Evolutionary conservation across 2,329 filamentous ascomycete species (phyloP), one percentile per base, ranked within the genome.

Genomic region (Exserohilum rostratum): DNA sequence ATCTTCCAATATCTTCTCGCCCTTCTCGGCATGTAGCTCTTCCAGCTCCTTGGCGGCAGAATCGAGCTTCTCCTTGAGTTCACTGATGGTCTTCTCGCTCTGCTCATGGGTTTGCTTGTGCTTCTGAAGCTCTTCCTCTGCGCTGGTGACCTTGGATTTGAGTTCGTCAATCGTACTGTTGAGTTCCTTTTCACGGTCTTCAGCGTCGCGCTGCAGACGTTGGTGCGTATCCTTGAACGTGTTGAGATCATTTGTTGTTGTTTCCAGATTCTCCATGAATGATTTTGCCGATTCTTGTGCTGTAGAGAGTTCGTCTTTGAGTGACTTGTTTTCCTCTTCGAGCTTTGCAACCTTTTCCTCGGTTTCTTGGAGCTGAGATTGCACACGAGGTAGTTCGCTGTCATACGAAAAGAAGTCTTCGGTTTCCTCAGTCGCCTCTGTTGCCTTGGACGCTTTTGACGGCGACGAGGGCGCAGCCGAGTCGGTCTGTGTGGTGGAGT

Each of bases 331-430:
- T 64, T 95, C 86, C 3, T 80, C 76, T 62, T 88, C 87, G 12
- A 98, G 83, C 40, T 82, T 83, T 47, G 86, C 83, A 33, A 95
- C 86, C 73, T 93, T 87, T 37, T 85, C 83, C 10, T 87, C 80
- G 66, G 89, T 90, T 52, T 87, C 83, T 46, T 87, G 82, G 3
- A 95, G 74, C 62, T 95, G 89, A 1, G 84, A 82, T 67, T 96
- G 89, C n/a, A 96, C 78, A 49, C 90, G 86, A 3, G 90, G 90
- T 12, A 96, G 82, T 75, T 98, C 93, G 46, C 89, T 88, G 54
- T 98, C 93, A 65, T 92, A 96, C 0, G 92, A 96, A 76, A 97
- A 97, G 76, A 97, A 89, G 44, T 96, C 90, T 60, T 93, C 90
- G 20, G 76, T 78, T 60, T 76, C 73, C 7, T 79, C 70, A 1